phyloP scores from a whole-genome alignment of 495 filamentous ascomycete genomes.

The Podospora comata region DNA sequence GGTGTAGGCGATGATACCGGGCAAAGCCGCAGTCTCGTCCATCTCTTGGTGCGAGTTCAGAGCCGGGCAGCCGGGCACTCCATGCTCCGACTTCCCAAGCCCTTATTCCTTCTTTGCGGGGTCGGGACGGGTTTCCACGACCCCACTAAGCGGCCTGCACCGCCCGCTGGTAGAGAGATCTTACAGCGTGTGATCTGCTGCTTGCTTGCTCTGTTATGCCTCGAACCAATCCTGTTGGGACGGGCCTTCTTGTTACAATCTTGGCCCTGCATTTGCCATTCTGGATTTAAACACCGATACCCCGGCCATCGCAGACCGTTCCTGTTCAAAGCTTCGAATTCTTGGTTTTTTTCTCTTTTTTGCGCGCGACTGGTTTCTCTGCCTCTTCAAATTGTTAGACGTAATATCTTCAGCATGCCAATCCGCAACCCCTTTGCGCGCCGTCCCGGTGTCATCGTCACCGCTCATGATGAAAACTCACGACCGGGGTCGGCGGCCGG shows the following conservation, averaged over 20 bases:
- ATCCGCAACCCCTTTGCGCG: slow-evolving; percentile 72
- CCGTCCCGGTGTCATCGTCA: slow-evolving; percentile 46
- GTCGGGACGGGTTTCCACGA: background rate
- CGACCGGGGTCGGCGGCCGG: slow-evolving; percentile 41
- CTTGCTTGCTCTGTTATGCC: background rate
- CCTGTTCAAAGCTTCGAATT: background rate
- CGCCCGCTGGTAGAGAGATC: background rate
- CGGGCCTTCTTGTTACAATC: background rate
- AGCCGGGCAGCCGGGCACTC: slow-evolving; percentile 1
- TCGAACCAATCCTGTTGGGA: too few species aligned
- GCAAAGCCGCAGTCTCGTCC: background rate
- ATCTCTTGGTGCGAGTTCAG: background rate
- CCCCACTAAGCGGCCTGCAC: background rate
- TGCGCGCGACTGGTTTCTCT: background rate
- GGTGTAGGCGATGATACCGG: slow-evolving; percentile 11
- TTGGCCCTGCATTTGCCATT: slow-evolving; percentile 5
- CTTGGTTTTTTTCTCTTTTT: background rate
- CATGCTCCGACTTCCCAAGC: background rate
- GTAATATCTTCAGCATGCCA: slow-evolving; percentile 52
- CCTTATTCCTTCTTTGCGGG: background rate
- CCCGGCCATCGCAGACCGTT: slow-evolving; percentile 7
- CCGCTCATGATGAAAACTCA: slow-evolving; percentile 52
- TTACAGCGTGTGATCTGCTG: slow-evolving; percentile 4
- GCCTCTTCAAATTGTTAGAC: background rate
- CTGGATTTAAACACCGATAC: slow-evolving; percentile 5